Conservation (phyloP, 805 yeast species). For the Blastobotrys chiropterorum region DNA sequence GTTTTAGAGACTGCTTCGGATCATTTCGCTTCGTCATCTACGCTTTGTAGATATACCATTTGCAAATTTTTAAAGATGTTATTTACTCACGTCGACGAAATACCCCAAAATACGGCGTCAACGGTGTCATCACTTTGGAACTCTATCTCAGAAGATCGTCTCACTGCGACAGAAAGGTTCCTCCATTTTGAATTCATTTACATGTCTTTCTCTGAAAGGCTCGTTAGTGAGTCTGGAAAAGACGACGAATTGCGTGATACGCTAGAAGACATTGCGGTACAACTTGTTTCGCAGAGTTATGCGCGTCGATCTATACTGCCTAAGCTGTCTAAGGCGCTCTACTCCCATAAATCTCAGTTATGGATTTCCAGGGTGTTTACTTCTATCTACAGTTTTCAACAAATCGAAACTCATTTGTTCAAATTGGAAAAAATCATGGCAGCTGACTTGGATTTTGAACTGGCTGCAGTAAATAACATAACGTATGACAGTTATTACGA, state of each 20-base stretch:
- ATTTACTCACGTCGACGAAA: neutral
- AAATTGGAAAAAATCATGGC: conserved; percentile 55
- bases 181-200: conserved; percentile 55
- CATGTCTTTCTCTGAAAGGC: conserved; percentile 38
- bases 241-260: conserved; percentile 26
- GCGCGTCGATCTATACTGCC: conserved; percentile 71
- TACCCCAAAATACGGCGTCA: neutral
- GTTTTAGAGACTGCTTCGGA: neutral
- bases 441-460: conserved; percentile 38
- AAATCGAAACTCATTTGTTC: conserved; percentile 51
- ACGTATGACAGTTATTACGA: conserved; percentile 38
- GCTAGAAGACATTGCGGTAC: conserved; percentile 26
- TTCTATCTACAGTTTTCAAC: conserved; percentile 42
- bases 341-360: conserved; percentile 23
- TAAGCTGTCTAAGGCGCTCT: conserved; percentile 42
- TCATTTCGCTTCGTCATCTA: conserved; percentile 7
- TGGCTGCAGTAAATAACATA: conserved; percentile 24
- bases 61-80: conserved; percentile 4
- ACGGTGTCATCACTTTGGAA: conserved; percentile 44
- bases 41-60: conserved; percentile 2
- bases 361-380: conserved; percentile 53
- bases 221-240: conserved; percentile 31
- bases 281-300: conserved; percentile 27
- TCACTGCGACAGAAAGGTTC: conserved; percentile 57
- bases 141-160: conserved; percentile 48